These are phyloP conservation scores for Atkinsonella texensis DNA, from an alignment of 2,329 filamentous ascomycete species.

Conservation along the genomic window DNA sequence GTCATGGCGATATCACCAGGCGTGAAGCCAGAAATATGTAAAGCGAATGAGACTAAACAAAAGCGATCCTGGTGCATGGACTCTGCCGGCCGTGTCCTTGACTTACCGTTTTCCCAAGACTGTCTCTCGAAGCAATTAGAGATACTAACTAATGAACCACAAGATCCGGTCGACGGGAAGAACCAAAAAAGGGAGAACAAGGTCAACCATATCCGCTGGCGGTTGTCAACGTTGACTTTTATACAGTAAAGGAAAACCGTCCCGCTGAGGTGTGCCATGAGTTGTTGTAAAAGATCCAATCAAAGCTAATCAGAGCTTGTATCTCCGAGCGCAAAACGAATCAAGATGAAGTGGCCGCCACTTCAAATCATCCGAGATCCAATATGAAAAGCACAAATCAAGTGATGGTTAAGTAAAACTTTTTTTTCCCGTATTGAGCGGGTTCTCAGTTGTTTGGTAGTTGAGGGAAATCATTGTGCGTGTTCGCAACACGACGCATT, in stretches of 20 bases:
- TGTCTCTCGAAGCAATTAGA: background rate
- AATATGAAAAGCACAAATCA: background rate
- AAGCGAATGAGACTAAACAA: no score
- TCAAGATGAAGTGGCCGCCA: background rate
- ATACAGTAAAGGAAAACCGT: slow-evolving; percentile 8
- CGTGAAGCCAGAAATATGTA: background rate
- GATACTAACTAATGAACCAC: background rate
- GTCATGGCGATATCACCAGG: background rate
- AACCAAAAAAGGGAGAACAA: slow-evolving; percentile 1
- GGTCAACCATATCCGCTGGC: background rate
- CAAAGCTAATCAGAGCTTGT: slow-evolving; percentile 1
- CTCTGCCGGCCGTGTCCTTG: no score
- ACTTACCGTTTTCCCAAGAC: background rate
- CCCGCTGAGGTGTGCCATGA: slow-evolving; percentile 4
- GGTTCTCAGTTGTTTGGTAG: slow-evolving; percentile 7
- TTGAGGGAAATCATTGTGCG: slow-evolving; percentile 15
- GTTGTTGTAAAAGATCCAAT: background rate
- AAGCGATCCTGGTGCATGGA: no score
- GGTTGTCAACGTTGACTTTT: slow-evolving; percentile 9
- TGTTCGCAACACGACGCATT: slow-evolving; percentile 10
- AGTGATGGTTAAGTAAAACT: background rate
- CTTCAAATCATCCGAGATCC: background rate
- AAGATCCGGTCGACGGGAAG: background rate
- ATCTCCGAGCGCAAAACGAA: background rate
- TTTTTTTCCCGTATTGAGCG: background rate